Evolutionary conservation across 2,329 filamentous ascomycete genomes (phyloP).

Genomic region (Penicillium fuscoglaucum): DNA sequence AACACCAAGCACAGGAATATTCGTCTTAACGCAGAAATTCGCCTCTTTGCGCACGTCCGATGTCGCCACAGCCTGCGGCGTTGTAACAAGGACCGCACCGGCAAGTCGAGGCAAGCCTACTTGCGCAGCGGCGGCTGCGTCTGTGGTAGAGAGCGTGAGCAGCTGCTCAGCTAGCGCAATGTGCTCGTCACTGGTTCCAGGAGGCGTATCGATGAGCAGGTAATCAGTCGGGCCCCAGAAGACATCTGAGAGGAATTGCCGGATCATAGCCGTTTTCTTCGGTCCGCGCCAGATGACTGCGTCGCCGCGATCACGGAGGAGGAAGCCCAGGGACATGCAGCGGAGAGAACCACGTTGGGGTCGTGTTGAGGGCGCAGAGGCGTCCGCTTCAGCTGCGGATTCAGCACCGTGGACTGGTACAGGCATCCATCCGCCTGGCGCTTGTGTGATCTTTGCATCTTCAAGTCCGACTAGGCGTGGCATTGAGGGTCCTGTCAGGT

Average conservation of each 20-base stretch:
- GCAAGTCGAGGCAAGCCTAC: constrained; percentile 62
- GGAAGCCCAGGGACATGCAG: constrained; percentile 92
- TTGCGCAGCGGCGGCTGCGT: constrained; percentile 20
- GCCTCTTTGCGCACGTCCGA: constrained; percentile 93
- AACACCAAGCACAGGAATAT: constrained; percentile 77
- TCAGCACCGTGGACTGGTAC: constrained; percentile 73
- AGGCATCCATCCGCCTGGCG: constrained; percentile 87
- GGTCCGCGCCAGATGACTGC: constrained; percentile 97
- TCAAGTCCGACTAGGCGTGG: constrained; percentile 92
- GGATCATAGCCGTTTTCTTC: constrained; percentile 98
- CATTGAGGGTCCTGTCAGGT: constrained; percentile 94
- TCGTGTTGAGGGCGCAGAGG: constrained; percentile 11
- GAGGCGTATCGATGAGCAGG: constrained; percentile 91
- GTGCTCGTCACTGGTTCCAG: constrained; percentile 94
- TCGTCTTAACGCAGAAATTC: constrained; percentile 87
- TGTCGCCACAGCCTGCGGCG: constrained; percentile 89
- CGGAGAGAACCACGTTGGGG: constrained; percentile 43
- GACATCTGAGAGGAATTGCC: constrained; percentile 91
- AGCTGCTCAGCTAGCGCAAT: constrained; percentile 91
- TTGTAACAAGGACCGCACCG: constrained; percentile 92
- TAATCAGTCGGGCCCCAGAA: constrained; percentile 87
- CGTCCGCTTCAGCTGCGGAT: constrained; percentile 14
- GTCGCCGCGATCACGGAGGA: constrained; percentile 78
- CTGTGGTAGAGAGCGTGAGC: constrained; percentile 48
- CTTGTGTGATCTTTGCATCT: constrained; percentile 83